phyloP scores from a whole-genome alignment of 345 rosid species.

The Brassica nigra region DNA sequence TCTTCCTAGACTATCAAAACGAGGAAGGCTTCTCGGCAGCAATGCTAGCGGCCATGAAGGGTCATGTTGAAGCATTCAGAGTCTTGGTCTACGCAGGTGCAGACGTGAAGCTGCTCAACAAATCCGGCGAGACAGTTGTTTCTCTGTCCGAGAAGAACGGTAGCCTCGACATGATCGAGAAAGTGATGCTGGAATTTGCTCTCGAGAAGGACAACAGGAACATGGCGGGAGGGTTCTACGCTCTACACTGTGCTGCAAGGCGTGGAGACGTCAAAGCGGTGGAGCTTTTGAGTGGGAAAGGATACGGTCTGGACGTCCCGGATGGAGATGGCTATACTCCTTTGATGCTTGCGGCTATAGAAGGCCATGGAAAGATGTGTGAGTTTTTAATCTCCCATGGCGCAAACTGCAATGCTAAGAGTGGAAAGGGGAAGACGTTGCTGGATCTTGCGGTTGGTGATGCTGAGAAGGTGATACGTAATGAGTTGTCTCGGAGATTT shows the following conservation, averaged over 20 bases:
- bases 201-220: conserved; percentile 74
- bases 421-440: conserved; percentile 66
- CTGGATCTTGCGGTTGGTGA: conserved; percentile 59
- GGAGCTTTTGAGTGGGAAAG: conserved; percentile 59
- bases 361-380: conserved; percentile 67
- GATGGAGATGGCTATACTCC: conserved; percentile 92
- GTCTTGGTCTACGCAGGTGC: conserved; percentile 82
- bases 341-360: conserved; percentile 89
- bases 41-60: conserved; percentile 80
- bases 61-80: conserved; percentile 78
- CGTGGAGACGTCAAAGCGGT: conserved; percentile 82
- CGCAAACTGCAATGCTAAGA: conserved; percentile 61
- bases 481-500: conserved; percentile 67
- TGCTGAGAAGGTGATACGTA: conserved; percentile 59
- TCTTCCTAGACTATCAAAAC: conserved; percentile 75
- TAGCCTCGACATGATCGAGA: conserved; percentile 70
- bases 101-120: conserved; percentile 76
- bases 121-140: conserved; percentile 73
- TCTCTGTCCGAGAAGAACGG: conserved; percentile 64
- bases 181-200: conserved; percentile 91
- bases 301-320: conserved; percentile 67
- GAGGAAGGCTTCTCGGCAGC: conserved; percentile 82
- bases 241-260: conserved; percentile 94
- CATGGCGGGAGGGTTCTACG: conserved; percentile 75
- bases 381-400: conserved; percentile 65